Evolutionary conservation across 345 rosid species (phyloP).

Genomic region (Hirschfeldia incana): DNA sequence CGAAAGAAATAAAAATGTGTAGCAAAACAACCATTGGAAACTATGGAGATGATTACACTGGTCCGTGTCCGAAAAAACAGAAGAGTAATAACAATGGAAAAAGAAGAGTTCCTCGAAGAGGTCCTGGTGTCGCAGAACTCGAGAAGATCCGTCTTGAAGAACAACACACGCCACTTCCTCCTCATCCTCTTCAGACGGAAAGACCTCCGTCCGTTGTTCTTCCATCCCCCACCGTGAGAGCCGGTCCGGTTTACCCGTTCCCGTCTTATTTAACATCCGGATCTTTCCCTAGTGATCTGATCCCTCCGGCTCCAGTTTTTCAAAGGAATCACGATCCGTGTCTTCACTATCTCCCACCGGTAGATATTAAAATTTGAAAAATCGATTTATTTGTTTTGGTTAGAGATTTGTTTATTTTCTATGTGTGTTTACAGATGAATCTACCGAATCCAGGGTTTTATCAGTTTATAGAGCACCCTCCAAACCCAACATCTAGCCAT

Average conservation of each 20-base stretch:
- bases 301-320: constrained; percentile 43
- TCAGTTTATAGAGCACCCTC: constrained; percentile 62
- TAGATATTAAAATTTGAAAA: constrained; percentile 1
- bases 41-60: constrained; percentile 32
- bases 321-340: constrained; percentile 42
- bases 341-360: constrained; percentile 45
- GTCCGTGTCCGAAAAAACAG: constrained; percentile 46
- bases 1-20: constrained; percentile 44
- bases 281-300: constrained; percentile 40
- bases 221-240: constrained; percentile 15
- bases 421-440: constrained; percentile 44
- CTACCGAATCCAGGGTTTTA: constrained; percentile 33
- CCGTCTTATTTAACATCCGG: constrained; percentile 22
- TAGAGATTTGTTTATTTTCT: not conserved
- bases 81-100: constrained; percentile 33
- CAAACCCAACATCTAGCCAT: constrained; percentile 50
- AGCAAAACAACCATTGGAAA: constrained; percentile 46
- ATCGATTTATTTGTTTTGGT: not conserved
- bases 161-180: constrained; percentile 31
- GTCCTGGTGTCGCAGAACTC: constrained; percentile 83
- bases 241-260: constrained; percentile 41
- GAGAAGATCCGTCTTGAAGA: constrained; percentile 78
- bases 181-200: constrained; percentile 22
- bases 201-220: constrained; percentile 13
- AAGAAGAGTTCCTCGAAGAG: constrained; percentile 56